A percentile compares a stretch with the other conserved stretches of the same genome.
These are phyloP conservation scores for Omphalotus olearius DNA, from an alignment of 1,284 basidiomycete species.

Conservation along the genomic window DNA sequence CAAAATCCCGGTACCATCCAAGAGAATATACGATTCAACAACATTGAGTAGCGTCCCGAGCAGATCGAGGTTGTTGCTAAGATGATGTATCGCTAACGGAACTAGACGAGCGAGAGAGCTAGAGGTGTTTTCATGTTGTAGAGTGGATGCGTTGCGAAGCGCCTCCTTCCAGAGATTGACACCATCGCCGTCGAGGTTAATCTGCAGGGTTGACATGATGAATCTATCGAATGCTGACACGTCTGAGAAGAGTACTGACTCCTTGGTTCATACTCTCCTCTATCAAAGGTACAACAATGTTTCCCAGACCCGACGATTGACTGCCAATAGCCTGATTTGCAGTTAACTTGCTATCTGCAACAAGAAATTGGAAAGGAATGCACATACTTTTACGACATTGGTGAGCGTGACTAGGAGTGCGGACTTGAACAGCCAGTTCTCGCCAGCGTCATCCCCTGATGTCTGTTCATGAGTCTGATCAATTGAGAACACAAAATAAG, in stretches of 20 bases:
- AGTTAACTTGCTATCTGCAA: background rate
- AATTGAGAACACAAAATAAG: slow-evolving; percentile 12
- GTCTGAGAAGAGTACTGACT: slow-evolving; percentile 30
- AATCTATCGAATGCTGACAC: background rate
- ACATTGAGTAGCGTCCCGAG: slow-evolving; percentile 64
- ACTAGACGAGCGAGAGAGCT: slow-evolving; percentile 66
- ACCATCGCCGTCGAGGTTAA: slow-evolving; percentile 78
- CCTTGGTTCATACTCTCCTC: slow-evolving; percentile 68
- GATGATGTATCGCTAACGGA: slow-evolving; percentile 55
- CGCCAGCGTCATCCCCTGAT: slow-evolving; percentile 62
- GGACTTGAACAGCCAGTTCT: slow-evolving; percentile 78
- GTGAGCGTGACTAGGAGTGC: slow-evolving; percentile 71
- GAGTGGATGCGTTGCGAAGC: slow-evolving; percentile 61
- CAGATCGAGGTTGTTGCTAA: slow-evolving; percentile 73
- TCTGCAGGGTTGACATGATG: slow-evolving; percentile 28
- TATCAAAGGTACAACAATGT: slow-evolving; percentile 70
- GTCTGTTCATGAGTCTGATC: background rate
- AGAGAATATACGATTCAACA: slow-evolving; percentile 78
- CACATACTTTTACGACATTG: slow-evolving; percentile 63
- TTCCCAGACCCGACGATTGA: slow-evolving; percentile 51
- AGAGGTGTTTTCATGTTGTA: slow-evolving; percentile 42
- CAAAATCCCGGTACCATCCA: slow-evolving; percentile 64
- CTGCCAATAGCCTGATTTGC: slow-evolving; percentile 53
- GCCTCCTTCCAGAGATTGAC: slow-evolving; percentile 73
- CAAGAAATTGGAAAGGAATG: slow-evolving; percentile 1